Conservation (phyloP, 2,329 filamentous ascomycete species). For the Pseudogymnoascus pannorum region DNA sequence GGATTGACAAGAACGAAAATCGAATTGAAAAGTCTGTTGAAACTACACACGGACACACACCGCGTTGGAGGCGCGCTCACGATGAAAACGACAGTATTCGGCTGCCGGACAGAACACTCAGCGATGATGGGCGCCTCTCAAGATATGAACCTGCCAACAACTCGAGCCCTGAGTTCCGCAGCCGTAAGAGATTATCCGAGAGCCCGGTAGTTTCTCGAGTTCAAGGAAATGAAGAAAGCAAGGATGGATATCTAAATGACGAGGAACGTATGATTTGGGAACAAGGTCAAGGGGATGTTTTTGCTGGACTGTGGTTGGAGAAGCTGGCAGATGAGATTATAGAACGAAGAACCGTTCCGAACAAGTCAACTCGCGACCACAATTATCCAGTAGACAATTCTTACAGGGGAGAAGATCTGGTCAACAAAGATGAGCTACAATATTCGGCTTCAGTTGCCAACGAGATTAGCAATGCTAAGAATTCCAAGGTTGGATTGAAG, state of each 20-base stretch:
- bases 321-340: neutral
- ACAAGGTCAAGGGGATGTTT: neutral
- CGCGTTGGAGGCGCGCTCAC: neutral
- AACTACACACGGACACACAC: neutral
- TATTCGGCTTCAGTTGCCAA: neutral
- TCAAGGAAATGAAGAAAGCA: neutral
- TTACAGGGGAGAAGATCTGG: neutral
- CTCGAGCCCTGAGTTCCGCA: neutral
- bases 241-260: neutral
- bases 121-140: constrained; percentile 4
- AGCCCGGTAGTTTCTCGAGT: neutral
- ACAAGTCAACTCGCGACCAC: neutral
- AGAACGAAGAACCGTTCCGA: neutral
- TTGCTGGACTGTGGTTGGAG: neutral
- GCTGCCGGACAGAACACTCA: neutral
- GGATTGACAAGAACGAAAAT: neutral
- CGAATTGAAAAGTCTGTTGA: neutral
- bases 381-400: neutral
- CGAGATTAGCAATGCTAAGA: neutral
- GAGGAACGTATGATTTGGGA: neutral
- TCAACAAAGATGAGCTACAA: neutral
- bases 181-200: neutral
- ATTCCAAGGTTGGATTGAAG: neutral
- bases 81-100: neutral
- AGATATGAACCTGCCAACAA: neutral